Evolutionary conservation across 331 rosid genomes (phyloP).

Genomic region (Saraca asoca): DNA sequence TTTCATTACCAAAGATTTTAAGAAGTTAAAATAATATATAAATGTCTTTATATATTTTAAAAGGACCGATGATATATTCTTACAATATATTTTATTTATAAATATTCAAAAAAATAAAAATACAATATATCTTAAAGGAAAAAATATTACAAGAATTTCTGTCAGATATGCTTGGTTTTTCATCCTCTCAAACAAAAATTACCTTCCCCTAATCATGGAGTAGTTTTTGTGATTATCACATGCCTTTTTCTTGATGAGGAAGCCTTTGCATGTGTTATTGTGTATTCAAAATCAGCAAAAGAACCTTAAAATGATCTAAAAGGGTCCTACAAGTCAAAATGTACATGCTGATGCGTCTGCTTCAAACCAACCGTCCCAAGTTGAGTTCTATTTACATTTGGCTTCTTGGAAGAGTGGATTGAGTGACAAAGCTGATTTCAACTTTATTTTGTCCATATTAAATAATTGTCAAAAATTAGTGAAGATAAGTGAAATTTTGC

Average conservation of each 20-base stretch:
- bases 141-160: too few relatives aligned
- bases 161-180: too few relatives aligned
- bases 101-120: too few relatives aligned
- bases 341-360: constrained; percentile 27
- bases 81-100: too few relatives aligned
- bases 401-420: constrained; percentile 20
- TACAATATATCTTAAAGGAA: too few relatives aligned
- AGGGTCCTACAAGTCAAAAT: constrained; percentile 29
- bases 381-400: constrained; percentile 36
- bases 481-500: neutral
- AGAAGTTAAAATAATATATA: too few relatives aligned
- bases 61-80: too few relatives aligned
- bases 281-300: constrained; percentile 13
- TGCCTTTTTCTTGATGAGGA: constrained; percentile 25
- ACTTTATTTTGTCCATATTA: constrained; percentile 13
- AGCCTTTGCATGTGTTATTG: constrained; percentile 27
- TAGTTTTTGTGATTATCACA: constrained; percentile 3
- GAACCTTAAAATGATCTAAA: constrained; percentile 20
- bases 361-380: constrained; percentile 21
- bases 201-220: neutral
- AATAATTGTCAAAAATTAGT: neutral
- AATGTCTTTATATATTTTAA: too few relatives aligned
- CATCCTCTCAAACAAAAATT: neutral
- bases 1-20: too few relatives aligned
- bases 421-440: constrained; percentile 22